Conservation (phyloP, 83 land plant species). For the Diphasiastrum complanatum region DNA sequence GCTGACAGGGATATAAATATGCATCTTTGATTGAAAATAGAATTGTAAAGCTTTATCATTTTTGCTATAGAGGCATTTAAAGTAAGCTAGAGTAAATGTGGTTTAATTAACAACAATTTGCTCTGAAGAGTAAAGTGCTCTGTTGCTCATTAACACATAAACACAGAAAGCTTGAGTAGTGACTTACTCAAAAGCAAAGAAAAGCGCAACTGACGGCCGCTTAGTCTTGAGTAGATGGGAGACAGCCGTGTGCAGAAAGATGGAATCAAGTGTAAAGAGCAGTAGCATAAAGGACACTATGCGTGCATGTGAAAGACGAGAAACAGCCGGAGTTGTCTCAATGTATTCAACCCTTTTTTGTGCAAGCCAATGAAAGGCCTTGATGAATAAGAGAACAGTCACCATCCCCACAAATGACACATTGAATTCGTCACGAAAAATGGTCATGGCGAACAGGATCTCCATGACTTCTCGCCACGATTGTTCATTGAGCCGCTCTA, state of each 20-base stretch:
- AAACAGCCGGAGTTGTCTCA: conserved; percentile 13
- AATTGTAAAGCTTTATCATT: no score
- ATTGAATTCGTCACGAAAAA: conserved; percentile 9
- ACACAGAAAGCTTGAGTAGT: no score
- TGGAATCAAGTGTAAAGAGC: background rate
- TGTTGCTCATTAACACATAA: no score
- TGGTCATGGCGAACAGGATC: conserved; percentile 3
- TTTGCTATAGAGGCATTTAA: no score
- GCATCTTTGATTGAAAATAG: no score
- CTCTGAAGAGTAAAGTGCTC: no score
- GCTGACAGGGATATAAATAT: no score
- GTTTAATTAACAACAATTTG: no score
- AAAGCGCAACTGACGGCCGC: conserved; percentile 6
- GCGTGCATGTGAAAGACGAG: conserved; percentile 1
- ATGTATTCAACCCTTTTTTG: conserved; percentile 16
- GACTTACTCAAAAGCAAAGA: conserved; percentile 12
- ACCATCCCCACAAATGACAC: conserved; percentile 12
- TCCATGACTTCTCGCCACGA: conserved; percentile 9
- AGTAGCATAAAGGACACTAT: background rate
- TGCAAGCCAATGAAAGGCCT: conserved; percentile 16
- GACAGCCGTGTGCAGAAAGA: conserved; percentile 3
- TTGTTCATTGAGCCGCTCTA: conserved; percentile 12
- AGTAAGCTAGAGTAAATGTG: no score
- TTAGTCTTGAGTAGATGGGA: background rate
- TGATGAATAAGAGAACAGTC: conserved; percentile 2